Percentiles rank a stretch among this genome's conserved stretches.
Evolutionary conservation across 306 rosid species (phyloP).

Genomic region (Crotalaria pallida): DNA sequence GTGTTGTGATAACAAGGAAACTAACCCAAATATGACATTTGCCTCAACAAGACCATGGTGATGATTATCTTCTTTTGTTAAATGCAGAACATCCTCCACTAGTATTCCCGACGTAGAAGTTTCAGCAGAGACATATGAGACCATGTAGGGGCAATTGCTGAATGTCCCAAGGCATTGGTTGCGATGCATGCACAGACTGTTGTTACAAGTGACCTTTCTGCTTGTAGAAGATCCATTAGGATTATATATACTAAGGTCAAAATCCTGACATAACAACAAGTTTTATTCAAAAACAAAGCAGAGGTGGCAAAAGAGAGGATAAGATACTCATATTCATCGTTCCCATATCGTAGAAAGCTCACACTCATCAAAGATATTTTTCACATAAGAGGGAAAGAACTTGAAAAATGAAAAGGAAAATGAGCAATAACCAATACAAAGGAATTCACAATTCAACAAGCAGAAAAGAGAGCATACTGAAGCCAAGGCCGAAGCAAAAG

Average conservation of each 20-base stretch:
- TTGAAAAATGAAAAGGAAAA: background rate
- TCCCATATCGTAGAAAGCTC: background rate
- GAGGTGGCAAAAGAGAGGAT: background rate
- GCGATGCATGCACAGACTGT: constrained; percentile 56
- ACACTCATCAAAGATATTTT: background rate
- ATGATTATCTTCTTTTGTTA: constrained; percentile 52
- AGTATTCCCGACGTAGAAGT: constrained; percentile 82
- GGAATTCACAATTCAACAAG: background rate
- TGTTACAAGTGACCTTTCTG: constrained; percentile 70
- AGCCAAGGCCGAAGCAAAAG: constrained; percentile 40
- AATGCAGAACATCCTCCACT: constrained; percentile 80
- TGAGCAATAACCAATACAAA: background rate
- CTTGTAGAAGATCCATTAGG: constrained; percentile 78
- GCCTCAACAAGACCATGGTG: constrained; percentile 59
- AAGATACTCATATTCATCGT: background rate
- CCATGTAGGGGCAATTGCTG: constrained; percentile 78
- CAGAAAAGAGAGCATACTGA: constrained; percentile 41
- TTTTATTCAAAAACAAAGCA: constrained; percentile 5
- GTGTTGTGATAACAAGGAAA: constrained; percentile 17
- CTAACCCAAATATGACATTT: constrained; percentile 81
- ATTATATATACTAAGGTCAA: constrained; percentile 68
- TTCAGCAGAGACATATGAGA: constrained; percentile 83
- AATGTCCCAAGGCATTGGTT: constrained; percentile 53
- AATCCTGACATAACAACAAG: constrained; percentile 43
- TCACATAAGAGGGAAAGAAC: background rate